phyloP scores from a whole-genome alignment of 306 rosid species.

The Quercus suber region DNA sequence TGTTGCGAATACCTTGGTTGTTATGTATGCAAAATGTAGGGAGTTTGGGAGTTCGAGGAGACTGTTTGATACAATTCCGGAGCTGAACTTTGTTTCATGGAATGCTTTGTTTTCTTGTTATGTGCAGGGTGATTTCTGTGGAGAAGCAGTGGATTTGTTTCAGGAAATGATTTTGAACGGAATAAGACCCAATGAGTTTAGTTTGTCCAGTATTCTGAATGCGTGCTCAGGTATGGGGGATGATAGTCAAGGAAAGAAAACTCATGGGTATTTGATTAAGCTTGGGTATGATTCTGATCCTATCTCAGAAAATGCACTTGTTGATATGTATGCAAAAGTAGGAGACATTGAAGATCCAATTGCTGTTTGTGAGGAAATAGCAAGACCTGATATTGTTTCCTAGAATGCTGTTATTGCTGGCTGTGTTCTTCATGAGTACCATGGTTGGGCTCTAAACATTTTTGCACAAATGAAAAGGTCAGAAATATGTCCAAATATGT shows the following conservation, averaged over 20 bases:
- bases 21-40: constrained; percentile 78
- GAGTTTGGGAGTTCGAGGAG: constrained; percentile 59
- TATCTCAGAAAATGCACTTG: constrained; percentile 72
- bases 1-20: constrained; percentile 78
- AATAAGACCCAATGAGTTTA: constrained; percentile 68
- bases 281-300: constrained; percentile 65
- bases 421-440: constrained; percentile 65
- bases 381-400: constrained; percentile 69
- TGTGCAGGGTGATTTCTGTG: constrained; percentile 45
- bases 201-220: constrained; percentile 67
- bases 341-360: constrained; percentile 50
- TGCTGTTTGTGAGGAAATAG: constrained; percentile 51
- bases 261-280: constrained; percentile 63
- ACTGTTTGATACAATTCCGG: constrained; percentile 46
- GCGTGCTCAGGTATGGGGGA: constrained; percentile 59
- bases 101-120: constrained; percentile 77
- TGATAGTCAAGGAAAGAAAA: constrained; percentile 41
- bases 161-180: constrained; percentile 58
- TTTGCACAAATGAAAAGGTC: constrained; percentile 50
- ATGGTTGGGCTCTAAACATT: constrained; percentile 47
- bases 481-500: constrained; percentile 54
- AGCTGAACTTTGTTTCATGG: constrained; percentile 67
- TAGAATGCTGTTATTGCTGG: constrained; percentile 93
- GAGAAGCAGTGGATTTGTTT: constrained; percentile 59
- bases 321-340: constrained; percentile 81